Conservation (phyloP, 352 stramenopile species). For the Elongisporangium anandrum region DNA sequence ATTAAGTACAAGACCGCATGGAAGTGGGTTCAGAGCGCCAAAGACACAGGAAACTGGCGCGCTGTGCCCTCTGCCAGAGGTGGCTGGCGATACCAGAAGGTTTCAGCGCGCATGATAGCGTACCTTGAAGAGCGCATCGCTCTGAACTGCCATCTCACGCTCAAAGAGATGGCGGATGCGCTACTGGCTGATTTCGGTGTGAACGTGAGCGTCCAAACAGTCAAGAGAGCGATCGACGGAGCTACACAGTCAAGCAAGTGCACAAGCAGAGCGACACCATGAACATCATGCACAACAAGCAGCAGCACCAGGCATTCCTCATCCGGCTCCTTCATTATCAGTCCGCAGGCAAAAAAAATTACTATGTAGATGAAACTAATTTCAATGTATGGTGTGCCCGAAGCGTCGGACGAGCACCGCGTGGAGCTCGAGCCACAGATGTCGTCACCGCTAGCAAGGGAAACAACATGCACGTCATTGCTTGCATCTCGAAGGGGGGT, state of each 20-base stretch:
- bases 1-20: too few relatives aligned
- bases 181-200: too few relatives aligned
- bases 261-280: slow-evolving; percentile 12
- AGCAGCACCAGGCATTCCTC: slow-evolving; percentile 4
- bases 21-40: too few relatives aligned
- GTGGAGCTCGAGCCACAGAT: not conserved
- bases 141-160: too few relatives aligned
- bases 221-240: too few relatives aligned
- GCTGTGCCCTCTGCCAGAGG: too few relatives aligned
- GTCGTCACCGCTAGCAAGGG: slow-evolving; percentile 7
- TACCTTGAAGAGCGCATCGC: too few relatives aligned
- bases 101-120: too few relatives aligned
- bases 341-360: slow-evolving; percentile 2
- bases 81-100: too few relatives aligned
- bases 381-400: slow-evolving; percentile 11
- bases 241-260: slow-evolving; percentile 7
- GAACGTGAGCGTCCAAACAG: too few relatives aligned
- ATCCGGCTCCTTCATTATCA: slow-evolving; percentile 3
- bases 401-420: not conserved
- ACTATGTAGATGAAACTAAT: slow-evolving; percentile 18
- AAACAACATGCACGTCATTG: slow-evolving; percentile 14
- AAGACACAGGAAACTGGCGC: too few relatives aligned
- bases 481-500: slow-evolving; percentile 2
- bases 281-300: slow-evolving; percentile 13
- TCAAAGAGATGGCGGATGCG: too few relatives aligned